Conservation (phyloP, 805 yeast genomes). For the Yueomyces sp. region DNA sequence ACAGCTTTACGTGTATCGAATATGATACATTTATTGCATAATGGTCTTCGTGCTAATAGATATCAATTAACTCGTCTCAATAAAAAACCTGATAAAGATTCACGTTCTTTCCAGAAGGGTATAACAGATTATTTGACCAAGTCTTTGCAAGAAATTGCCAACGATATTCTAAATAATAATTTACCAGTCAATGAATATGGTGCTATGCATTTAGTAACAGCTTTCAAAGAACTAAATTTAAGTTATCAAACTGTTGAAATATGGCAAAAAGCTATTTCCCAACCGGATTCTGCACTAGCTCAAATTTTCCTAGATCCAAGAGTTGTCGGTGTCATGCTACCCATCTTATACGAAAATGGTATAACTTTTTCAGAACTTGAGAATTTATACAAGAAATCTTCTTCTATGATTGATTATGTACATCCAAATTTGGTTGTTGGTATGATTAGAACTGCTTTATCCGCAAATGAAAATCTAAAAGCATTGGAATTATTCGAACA, state of each 20-base stretch:
- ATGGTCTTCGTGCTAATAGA: conserved; percentile 43
- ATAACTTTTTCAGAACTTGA: conserved; percentile 50
- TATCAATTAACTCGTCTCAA: conserved; percentile 39
- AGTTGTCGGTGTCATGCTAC: conserved; percentile 56
- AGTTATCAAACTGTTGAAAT: conserved; percentile 51
- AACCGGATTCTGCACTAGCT: conserved; percentile 11
- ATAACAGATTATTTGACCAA: conserved; percentile 36
- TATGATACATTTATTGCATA: conserved; percentile 38
- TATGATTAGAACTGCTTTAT: conserved; percentile 60
- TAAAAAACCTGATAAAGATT: conserved; percentile 48
- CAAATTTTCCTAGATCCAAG: conserved; percentile 44
- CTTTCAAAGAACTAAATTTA: conserved; percentile 46
- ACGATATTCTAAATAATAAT: conserved; percentile 33
- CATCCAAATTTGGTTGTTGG: conserved; percentile 46
- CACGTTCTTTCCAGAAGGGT: conserved; percentile 41
- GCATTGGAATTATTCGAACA: conserved; percentile 54
- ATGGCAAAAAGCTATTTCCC: conserved; percentile 42
- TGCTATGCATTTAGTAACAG: conserved; percentile 42
- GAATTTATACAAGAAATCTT: conserved; percentile 36
- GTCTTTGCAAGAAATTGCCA: conserved; percentile 39
- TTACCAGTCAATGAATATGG: conserved; percentile 38
- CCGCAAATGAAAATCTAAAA: conserved; percentile 47
- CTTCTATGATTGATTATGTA: conserved; percentile 20
- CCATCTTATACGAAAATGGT: conserved; percentile 48
- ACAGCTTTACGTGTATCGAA: conserved; percentile 34